Conservation (phyloP, 805 yeast genomes). For the Lipomyces spencermartinsiae region DNA sequence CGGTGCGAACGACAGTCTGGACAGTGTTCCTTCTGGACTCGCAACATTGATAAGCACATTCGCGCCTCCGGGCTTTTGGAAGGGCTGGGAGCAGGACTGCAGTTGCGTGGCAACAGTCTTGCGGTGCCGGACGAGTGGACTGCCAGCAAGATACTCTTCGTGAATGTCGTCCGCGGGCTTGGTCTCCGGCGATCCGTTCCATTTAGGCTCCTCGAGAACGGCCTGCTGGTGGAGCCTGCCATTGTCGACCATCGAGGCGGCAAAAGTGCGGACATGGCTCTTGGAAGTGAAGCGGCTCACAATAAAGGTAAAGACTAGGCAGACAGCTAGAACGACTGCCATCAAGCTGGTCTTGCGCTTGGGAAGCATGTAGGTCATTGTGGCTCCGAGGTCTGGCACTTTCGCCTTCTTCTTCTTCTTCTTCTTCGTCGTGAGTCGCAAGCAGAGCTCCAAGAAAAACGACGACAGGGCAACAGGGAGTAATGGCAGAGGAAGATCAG, state of each 20-base stretch:
- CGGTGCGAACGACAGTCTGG: background rate
- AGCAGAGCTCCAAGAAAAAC: background rate
- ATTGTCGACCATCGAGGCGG: background rate
- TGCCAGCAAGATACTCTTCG: background rate
- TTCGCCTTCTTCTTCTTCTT: too few species aligned
- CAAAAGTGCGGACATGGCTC: background rate
- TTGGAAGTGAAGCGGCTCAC: background rate
- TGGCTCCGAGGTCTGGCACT: background rate
- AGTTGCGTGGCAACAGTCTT: background rate
- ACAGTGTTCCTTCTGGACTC: background rate
- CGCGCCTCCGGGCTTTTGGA: background rate
- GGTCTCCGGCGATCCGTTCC: background rate
- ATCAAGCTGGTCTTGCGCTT: background rate
- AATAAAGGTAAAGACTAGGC: background rate
- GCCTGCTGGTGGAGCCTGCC: background rate
- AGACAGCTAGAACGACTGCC: background rate
- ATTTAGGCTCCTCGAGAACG: background rate
- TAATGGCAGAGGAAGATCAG: background rate
- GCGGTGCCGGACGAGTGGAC: slow-evolving; percentile 6
- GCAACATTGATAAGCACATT: background rate
- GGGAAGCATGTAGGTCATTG: background rate
- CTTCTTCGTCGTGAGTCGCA: background rate
- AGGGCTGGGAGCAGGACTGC: background rate
- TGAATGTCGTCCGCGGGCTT: background rate
- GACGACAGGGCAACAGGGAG: background rate